These are phyloP conservation scores for Populus davidiana DNA, from an alignment of 345 rosid genomes.

Conservation along the genomic window DNA sequence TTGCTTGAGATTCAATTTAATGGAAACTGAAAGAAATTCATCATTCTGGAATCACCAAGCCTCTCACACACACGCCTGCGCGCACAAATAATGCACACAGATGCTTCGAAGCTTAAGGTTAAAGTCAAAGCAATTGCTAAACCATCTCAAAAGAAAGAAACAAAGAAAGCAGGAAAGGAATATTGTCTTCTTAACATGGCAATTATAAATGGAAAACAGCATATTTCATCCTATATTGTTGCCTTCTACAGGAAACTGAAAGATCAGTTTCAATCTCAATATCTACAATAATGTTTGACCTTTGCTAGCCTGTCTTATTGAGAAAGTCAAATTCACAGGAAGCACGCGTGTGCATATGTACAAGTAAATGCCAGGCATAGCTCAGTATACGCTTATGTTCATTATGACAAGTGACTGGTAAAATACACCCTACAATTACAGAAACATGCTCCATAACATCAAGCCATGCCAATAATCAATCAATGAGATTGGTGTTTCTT, in stretches of 20 bases:
- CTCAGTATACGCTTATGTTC: not conserved
- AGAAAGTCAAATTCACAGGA: not conserved
- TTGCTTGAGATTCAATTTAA: not conserved
- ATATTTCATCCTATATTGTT: not conserved
- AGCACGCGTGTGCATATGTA: slow-evolving; percentile 15
- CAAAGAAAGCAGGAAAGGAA: not conserved
- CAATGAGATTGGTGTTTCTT: slow-evolving; percentile 97
- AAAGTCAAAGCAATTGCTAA: too few relatives aligned
- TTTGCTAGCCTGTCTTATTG: slow-evolving; percentile 10
- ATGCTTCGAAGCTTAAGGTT: not conserved
- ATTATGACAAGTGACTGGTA: not conserved
- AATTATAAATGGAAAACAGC: not conserved
- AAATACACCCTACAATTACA: not conserved
- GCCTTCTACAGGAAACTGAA: not conserved
- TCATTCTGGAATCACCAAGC: not conserved
- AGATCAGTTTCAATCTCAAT: slow-evolving; percentile 9
- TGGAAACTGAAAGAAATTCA: not conserved
- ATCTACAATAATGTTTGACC: slow-evolving; percentile 9
- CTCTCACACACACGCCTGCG: not conserved
- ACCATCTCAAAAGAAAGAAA: not conserved
- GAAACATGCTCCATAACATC: not conserved
- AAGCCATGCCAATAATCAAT: slow-evolving; percentile 12
- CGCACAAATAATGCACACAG: not conserved
- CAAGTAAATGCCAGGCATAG: slow-evolving; percentile 10
- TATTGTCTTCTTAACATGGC: not conserved